These are phyloP conservation scores for Edaphochlamys debaryana DNA, from an alignment of 139 green algal species.

Conservation along the genomic window DNA sequence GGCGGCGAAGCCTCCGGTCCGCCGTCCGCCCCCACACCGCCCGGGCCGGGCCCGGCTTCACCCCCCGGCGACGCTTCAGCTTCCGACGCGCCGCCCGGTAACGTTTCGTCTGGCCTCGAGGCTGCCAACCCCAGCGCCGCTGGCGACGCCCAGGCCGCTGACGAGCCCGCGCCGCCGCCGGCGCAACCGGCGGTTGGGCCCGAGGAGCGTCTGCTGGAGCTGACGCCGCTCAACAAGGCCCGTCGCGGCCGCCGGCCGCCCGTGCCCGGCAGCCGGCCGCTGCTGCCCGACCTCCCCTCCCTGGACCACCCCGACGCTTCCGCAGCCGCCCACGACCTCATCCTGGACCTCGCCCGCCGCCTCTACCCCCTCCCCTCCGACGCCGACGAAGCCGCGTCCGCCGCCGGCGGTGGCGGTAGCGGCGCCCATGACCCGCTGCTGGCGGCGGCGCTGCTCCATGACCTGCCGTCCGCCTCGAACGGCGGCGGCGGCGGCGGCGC, in stretches of 20 bases:
- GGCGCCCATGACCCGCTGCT: background rate
- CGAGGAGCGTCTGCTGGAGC: conserved; percentile 18
- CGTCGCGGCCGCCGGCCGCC: conserved; percentile 17
- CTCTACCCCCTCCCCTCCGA: background rate
- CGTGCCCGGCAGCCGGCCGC: background rate
- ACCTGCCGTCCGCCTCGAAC: background rate
- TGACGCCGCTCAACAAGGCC: background rate
- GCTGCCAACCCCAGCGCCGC: too few relatives aligned
- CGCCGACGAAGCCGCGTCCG: background rate
- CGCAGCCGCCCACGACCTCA: conserved; percentile 12
- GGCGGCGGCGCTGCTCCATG: conserved; percentile 1
- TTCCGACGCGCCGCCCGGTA: too few relatives aligned
- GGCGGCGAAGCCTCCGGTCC: too few relatives aligned
- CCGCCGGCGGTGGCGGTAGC: background rate
- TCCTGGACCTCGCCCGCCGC: background rate
- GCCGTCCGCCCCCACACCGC: too few relatives aligned
- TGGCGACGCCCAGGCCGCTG: background rate
- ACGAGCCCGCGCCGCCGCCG: background rate
- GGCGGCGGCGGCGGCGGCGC: background rate
- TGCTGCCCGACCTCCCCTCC: conserved; percentile 16
- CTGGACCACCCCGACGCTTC: background rate
- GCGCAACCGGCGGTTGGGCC: background rate
- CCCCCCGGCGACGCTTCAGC: too few relatives aligned
- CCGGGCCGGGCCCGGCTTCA: too few relatives aligned
- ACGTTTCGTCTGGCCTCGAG: too few relatives aligned